Evolutionary conservation across 2,329 filamentous ascomycete species (phyloP), one percentile per base, ranked within the genome.

Genomic region (Chrysosporium keratinophilum): DNA sequence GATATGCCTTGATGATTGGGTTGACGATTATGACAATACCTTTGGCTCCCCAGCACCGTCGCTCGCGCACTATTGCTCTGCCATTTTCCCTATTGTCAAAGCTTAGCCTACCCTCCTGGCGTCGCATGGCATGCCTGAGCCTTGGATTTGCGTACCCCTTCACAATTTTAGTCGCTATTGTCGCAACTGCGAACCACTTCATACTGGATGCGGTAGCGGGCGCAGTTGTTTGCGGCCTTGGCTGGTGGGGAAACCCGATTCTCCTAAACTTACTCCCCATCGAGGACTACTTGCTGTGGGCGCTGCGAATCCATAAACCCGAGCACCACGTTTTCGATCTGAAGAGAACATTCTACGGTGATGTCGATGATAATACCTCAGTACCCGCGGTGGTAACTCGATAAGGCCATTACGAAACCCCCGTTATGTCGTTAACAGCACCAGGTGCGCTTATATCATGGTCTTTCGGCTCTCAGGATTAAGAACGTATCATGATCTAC

Each of bases 101-200:
- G 37, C 39, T 45, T 5, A 58, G 76, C 14, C 64, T 78, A 3
- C 76, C 72, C 1, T 73, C 70, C 1, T 77, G 75, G 70, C 74
- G 76, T 51, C 78, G 83, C 1, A 52, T 77, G 23, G 58, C 67
- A 7, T 79, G 75, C 59, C 54, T 79, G 7, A 54, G 68, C 1
- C 56, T 79, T 15, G 84, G 83, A 41, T 73, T 83, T 61, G 67
- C 77, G 2, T 88, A 88, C 62, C 84, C 85, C 0, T 64, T 77
- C 5, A 72, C 78, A 23, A 87, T 88, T 57, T 69, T 87, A 4
- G 73, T 79, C 7, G 83, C 82, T 23, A 87, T 87, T 59, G 75
- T 87, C 20, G 79, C 84, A 2, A 87, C 84, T 0, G 84, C 84
- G 44, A 87, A 87, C 65, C 84, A 87, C 67, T 80, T 86, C 64